Percentiles rank a stretch among this genome's conserved stretches.
Conservation (phyloP, 176 grass and related monocot genomes). For the Ananas comosus region DNA sequence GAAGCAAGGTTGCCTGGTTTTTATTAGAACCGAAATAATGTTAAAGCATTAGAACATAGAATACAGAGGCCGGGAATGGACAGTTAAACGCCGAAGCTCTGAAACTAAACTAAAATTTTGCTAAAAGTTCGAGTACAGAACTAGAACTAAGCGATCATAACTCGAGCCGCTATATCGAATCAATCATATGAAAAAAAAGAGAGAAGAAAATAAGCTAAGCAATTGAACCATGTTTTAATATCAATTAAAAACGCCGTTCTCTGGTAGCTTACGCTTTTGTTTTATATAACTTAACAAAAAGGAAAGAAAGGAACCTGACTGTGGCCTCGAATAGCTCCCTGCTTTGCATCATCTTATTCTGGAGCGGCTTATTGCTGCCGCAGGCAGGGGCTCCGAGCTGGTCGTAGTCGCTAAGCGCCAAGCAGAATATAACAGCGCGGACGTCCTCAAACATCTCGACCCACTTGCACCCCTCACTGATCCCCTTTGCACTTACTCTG, state of each 20-base stretch:
- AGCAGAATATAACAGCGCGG: constrained; percentile 66
- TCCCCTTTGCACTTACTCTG: constrained; percentile 70
- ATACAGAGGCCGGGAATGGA: background rate
- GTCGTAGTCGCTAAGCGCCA: constrained; percentile 75
- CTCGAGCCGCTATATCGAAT: too few relatives aligned
- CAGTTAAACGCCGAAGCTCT: too few relatives aligned
- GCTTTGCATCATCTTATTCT: constrained; percentile 88
- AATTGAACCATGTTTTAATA: too few relatives aligned
- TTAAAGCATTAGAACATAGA: background rate
- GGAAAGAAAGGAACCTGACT: constrained; percentile 41
- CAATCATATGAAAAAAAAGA: too few relatives aligned
- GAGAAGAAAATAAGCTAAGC: too few relatives aligned
- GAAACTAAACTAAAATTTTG: too few relatives aligned
- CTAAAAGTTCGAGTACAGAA: too few relatives aligned
- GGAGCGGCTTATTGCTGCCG: constrained; percentile 23
- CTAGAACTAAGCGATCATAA: too few relatives aligned
- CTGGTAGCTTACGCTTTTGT: too few relatives aligned
- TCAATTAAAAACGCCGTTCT: too few relatives aligned
- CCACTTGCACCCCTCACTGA: constrained; percentile 91
- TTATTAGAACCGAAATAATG: background rate
- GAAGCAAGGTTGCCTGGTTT: constrained; percentile 70
- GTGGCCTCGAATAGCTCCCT: constrained; percentile 87
- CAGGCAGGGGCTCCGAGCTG: constrained; percentile 35
- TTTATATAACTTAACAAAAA: too few relatives aligned
- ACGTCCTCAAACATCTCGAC: constrained; percentile 99